Evolutionary conservation across 148 eudicot genomes (phyloP), one percentile per base, ranked within the genome.

Genomic region (Amaranthus palmeri): DNA sequence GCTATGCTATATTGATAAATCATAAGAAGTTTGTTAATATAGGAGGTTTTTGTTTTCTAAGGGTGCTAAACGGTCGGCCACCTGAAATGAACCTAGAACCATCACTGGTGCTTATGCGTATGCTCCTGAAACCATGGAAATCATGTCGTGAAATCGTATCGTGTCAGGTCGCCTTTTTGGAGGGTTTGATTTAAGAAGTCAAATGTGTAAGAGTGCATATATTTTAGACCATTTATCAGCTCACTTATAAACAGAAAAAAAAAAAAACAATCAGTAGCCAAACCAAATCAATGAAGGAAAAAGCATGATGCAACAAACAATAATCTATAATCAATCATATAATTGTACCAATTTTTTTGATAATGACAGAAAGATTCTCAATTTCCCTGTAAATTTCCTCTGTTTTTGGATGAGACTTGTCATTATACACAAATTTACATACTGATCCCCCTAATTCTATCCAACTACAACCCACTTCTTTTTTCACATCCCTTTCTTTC

Each of bases 381-480:
- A 85, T 68, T 70, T 71, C 75, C 60, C 59, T 64, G 80, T 79
- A 70, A 52, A 88, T 80, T 78, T 86, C 78, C 68, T 74, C 75
- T 69, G 71, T 74, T 57, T 54, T 70, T 13, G 74, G 76, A 77
- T 82, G 86, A 62, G 80, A 78, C 74, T 68, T 79, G 59, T 87
- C 87, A 66, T 80, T 81, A 68, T 73, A 78, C 18, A 82, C 65
- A 73, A 87, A 85, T 43, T 75, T 79, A 76, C 51, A 74, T 48
- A 83, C 61, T 9, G 70, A 55, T 10, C 86, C 79, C 47, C 77
- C 84, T 15, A 82, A 15, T 67, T 86, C 87, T 60, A 86, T 77
- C 87, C 87, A 84, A 75, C 87, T 84, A 63, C 80, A 78, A 3
- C 83, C 87, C 44, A 74, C 66, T 70, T 86, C 78, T 78, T 86